A percentile compares a stretch with the other conserved stretches of the same genome.
Evolutionary conservation across 208 protist species (phyloP).

Genomic region (Entamoeba dispar): DNA sequence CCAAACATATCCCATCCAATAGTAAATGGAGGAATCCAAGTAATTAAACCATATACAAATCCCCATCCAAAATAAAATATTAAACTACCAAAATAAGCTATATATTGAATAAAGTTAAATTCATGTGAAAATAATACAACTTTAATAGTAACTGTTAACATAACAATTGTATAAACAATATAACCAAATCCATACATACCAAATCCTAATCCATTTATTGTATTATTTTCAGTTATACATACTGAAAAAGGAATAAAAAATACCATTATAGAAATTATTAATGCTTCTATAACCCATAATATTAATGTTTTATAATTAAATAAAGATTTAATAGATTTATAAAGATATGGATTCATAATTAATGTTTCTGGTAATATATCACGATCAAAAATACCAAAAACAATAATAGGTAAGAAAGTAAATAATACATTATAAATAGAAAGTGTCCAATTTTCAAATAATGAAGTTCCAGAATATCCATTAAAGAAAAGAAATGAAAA

Average conservation of each 20-base stretch:
- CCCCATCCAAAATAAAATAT: neutral
- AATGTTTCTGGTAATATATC: neutral
- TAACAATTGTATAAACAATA: neutral
- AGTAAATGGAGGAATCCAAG: neutral
- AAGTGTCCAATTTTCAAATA: neutral
- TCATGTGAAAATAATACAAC: neutral
- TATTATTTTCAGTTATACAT: neutral
- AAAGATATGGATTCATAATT: neutral
- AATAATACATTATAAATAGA: neutral
- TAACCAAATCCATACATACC: neutral
- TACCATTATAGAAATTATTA: neutral
- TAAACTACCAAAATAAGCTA: neutral
- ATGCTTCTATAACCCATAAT: neutral
- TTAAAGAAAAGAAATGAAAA: conserved; percentile 1
- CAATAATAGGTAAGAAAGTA: neutral
- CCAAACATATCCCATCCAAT: neutral
- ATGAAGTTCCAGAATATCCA: conserved; percentile 11
- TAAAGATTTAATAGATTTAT: neutral
- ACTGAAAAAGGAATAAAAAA: neutral
- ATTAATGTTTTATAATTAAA: neutral
- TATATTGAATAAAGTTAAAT: neutral
- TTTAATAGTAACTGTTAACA: neutral
- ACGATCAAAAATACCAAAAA: neutral
- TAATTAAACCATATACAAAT: neutral
- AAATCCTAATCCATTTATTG: neutral